Base-by-base conservation (phyloP, 176 grass and related monocot species). In the Carex kokanica region DNA sequence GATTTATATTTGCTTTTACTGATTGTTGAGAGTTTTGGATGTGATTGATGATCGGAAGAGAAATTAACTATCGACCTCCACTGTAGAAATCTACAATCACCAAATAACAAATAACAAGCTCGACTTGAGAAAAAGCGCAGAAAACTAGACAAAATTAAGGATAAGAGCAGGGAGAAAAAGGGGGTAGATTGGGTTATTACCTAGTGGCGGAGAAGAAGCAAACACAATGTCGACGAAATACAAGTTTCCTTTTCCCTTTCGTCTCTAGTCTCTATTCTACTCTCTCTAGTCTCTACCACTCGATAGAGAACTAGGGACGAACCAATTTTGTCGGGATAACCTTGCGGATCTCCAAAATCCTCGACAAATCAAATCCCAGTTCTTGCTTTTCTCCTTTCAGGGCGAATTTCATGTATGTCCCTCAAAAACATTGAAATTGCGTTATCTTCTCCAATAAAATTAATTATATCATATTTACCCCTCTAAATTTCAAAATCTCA, bases 201-300 rank as follows among this genome's bases (percentile, higher is more conserved):
- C 73, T 77, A 55, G 49, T 55, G 73, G 73, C 73, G 73, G 49
- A 77, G 73, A 77, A 75, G 70, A n/a, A 43, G 13, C 14, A 29
- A 55, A 29, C 41, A 15, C 69, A 74, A 74, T 74, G 41, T 74
- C 69, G 41, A 74, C 70, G 52, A 52, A 52, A 52, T 23, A 74
- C 70, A 52, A 52, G 41, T 41, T 47, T 53, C 69, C 67, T 73
- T 38, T 21, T n/a, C 23, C 38, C 41, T 45, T 20, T 73, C 36
- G n/a, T n/a, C 41, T 24, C 69, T 49, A 49, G 2, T 41, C 36
- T 43, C 1, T 3, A 1, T 3, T 45, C n/a, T n/a, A 47, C 40
- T 73, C 20, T 38, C 1, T 52, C 47, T 54, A 0, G 27, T 27
- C 73, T 74, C 23, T 55, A 55, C 73, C 73, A 77, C 49, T 77